Conservation (phyloP, 208 protist genomes). For the Acanthamoeba culbertsoni region DNA sequence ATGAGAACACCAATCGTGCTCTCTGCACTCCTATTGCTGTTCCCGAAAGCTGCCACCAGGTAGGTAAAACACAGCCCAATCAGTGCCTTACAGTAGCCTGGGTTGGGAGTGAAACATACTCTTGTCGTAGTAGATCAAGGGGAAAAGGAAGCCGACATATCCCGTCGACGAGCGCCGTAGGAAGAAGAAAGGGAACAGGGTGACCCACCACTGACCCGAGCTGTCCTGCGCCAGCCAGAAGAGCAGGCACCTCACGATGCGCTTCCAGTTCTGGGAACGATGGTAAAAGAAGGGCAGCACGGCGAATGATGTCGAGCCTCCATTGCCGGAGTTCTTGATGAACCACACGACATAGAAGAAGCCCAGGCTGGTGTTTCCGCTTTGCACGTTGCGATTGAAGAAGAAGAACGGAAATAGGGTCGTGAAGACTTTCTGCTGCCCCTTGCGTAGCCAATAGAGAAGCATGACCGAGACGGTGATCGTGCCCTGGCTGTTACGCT, state of each 20-base stretch:
- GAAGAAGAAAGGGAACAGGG: not conserved
- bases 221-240: not conserved
- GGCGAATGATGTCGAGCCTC: not conserved
- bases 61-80: not conserved
- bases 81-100: not conserved
- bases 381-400: not conserved
- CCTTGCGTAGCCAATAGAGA: not conserved
- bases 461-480: not conserved
- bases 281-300: constrained; percentile 9
- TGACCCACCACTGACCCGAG: not conserved
- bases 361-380: not conserved
- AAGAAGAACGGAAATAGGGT: not conserved
- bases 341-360: not conserved
- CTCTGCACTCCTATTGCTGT: not conserved
- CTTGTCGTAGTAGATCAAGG: not conserved
- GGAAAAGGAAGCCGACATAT: not conserved
- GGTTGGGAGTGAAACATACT: no score
- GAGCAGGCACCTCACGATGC: not conserved
- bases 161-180: not conserved
- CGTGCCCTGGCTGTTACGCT: not conserved
- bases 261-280: not conserved
- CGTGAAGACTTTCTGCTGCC: not conserved
- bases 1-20: not conserved
- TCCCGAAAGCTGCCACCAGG: not conserved
- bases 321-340: not conserved